Evolutionary conservation across 805 yeast species (phyloP).

Genomic region (Metschnikowia santaceciliae): DNA sequence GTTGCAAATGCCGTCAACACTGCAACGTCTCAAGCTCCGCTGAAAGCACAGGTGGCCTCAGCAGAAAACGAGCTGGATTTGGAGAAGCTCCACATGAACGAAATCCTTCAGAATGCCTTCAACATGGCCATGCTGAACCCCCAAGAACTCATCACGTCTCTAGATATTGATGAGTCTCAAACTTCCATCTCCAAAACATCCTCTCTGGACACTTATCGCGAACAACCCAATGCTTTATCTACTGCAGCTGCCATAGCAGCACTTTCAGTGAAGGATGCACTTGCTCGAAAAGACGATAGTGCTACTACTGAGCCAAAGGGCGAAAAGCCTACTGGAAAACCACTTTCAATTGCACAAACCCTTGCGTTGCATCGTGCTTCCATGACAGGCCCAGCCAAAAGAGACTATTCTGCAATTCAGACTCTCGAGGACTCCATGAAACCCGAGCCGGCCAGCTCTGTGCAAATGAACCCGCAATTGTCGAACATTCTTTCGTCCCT

Average conservation of each 20-base stretch:
- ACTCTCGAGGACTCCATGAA: slow-evolving; percentile 24
- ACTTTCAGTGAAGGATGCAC: slow-evolving; percentile 8
- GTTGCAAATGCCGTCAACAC: slow-evolving; percentile 12
- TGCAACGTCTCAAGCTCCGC: slow-evolving; percentile 3
- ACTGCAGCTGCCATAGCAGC: slow-evolving; percentile 16
- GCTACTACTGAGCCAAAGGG: slow-evolving; percentile 1
- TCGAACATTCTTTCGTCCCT: slow-evolving; percentile 30
- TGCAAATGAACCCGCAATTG: slow-evolving; percentile 26
- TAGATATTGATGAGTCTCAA: slow-evolving; percentile 27
- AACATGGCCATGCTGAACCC: slow-evolving; percentile 72
- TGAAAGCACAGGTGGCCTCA: not conserved
- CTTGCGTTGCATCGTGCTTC: slow-evolving; percentile 50
- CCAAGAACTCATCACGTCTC: slow-evolving; percentile 36
- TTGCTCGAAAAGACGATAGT: slow-evolving; percentile 1
- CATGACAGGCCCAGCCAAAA: slow-evolving; percentile 29
- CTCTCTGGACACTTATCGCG: slow-evolving; percentile 1
- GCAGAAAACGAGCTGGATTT: slow-evolving; percentile 40
- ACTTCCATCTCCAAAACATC: not conserved
- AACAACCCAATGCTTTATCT: slow-evolving; percentile 6
- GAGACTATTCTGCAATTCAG: slow-evolving; percentile 28
- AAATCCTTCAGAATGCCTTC: slow-evolving; percentile 72
- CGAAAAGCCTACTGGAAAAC: slow-evolving; percentile 15
- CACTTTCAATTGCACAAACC: slow-evolving; percentile 56
- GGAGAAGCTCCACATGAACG: slow-evolving; percentile 57
- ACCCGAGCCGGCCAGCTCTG: slow-evolving; percentile 2